Percentiles rank a stretch among this genome's conserved stretches.
Conservation (phyloP, 345 rosid genomes). For the Durio zibethinus region DNA sequence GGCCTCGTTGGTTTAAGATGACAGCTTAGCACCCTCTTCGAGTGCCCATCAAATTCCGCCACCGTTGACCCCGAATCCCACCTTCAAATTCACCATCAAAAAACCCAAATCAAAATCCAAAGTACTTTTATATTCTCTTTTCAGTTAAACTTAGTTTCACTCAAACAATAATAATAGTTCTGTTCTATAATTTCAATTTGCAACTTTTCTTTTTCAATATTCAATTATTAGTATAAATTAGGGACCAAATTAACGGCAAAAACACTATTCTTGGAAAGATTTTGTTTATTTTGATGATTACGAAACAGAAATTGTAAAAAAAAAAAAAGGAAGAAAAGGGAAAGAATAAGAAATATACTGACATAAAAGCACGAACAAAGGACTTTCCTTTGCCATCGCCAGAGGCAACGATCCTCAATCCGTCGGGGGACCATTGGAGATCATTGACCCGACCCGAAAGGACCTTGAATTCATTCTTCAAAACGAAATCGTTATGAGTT, state of each 20-base stretch:
- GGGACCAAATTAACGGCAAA: too few relatives aligned
- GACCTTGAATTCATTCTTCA: conserved; percentile 87
- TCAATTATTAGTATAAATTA: too few relatives aligned
- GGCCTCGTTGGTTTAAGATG: conserved; percentile 92
- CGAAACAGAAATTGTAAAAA: background rate
- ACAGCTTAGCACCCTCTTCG: conserved; percentile 81
- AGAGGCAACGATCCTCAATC: conserved; percentile 77
- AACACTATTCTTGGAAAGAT: too few relatives aligned
- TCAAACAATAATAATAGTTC: background rate
- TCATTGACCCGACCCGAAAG: conserved; percentile 90
- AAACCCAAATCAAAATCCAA: background rate
- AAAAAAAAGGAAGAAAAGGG: background rate
- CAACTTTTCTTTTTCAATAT: background rate
- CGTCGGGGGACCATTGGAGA: conserved; percentile 94
- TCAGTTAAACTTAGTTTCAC: background rate
- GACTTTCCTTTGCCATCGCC: conserved; percentile 97
- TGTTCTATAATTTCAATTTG: too few relatives aligned
- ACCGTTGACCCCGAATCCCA: conserved; percentile 96
- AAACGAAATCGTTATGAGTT: conserved; percentile 73
- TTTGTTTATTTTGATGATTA: too few relatives aligned
- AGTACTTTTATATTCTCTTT: background rate
- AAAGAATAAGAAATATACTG: conserved; percentile 24
- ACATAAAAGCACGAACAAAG: conserved; percentile 91
- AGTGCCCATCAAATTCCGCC: conserved; percentile 97
- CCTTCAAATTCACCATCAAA: conserved; percentile 34